A percentile compares a stretch with the other conserved stretches of the same genome.
Evolutionary conservation across 202 grass and related monocot genomes (phyloP).

Genomic region (Dendrocalamus latiflorus): DNA sequence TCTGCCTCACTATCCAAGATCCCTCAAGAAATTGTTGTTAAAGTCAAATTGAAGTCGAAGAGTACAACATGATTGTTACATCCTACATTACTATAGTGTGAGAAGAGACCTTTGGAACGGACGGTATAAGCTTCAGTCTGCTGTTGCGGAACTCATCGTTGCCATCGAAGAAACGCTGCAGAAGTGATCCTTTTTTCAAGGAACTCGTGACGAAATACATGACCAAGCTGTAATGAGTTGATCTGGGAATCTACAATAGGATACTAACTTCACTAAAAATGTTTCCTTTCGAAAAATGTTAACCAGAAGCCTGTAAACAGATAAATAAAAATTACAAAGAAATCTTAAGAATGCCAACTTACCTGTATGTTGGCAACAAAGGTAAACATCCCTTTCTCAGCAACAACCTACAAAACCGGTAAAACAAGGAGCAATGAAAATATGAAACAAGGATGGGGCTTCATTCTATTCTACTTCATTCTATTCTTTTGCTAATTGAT

Average conservation of each 20-base stretch:
- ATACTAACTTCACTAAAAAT: slow-evolving; percentile 15
- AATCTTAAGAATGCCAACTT: slow-evolving; percentile 14
- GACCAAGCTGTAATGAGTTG: slow-evolving; percentile 90
- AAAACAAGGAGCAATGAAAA: neutral
- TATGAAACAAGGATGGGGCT: neutral
- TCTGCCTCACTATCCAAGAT: slow-evolving; percentile 97
- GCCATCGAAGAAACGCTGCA: slow-evolving; percentile 88
- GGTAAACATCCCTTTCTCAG: slow-evolving; percentile 76
- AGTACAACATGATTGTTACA: neutral
- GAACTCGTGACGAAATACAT: slow-evolving; percentile 72
- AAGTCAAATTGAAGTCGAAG: neutral
- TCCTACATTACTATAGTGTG: neutral
- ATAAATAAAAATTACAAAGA: neutral
- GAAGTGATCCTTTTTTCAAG: slow-evolving; percentile 61
- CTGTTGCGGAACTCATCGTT: slow-evolving; percentile 86
- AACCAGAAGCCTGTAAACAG: neutral
- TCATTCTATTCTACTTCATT: neutral
- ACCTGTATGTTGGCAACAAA: slow-evolving; percentile 87
- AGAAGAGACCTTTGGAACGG: slow-evolving; percentile 68
- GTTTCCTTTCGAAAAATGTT: neutral
- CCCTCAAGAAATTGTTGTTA: slow-evolving; percentile 37
- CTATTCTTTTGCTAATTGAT: neutral
- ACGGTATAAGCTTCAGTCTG: slow-evolving; percentile 87
- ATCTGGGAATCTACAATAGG: slow-evolving; percentile 72
- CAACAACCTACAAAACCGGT: slow-evolving; percentile 57